A percentile compares a stretch with the other conserved stretches of the same genome.
phyloP scores from a whole-genome alignment of 495 filamentous ascomycete genomes.

The Penicillium bovifimosum region DNA sequence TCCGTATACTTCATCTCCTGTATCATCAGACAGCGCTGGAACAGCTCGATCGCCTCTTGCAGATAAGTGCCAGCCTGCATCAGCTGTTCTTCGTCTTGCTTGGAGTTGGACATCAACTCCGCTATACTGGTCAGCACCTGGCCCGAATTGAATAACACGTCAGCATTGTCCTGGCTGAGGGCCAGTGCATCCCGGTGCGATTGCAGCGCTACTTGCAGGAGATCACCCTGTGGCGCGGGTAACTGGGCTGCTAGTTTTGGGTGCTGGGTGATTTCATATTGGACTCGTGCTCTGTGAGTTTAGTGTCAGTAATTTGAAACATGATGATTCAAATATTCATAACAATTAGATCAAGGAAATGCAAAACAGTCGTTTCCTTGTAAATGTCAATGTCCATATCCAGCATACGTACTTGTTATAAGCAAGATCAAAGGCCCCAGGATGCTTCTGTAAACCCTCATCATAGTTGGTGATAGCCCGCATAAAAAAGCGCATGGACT shows the following conservation, averaged over 20 bases:
- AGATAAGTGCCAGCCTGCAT: constrained; percentile 43
- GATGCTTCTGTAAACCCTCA: constrained; percentile 52
- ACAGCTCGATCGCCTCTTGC: constrained; percentile 58
- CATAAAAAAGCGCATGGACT: constrained; percentile 62
- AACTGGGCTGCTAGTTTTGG: constrained; percentile 51
- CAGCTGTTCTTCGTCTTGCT: constrained; percentile 35
- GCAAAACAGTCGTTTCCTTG: background rate
- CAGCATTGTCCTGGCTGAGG: constrained; percentile 56
- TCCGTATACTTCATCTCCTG: constrained; percentile 55
- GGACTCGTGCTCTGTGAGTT: constrained; percentile 48
- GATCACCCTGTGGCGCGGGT: constrained; percentile 42
- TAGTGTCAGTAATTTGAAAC: constrained; percentile 6
- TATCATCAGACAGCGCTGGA: constrained; percentile 54
- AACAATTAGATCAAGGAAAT: background rate
- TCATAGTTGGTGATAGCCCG: constrained; percentile 61
- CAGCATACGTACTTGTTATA: constrained; percentile 58
- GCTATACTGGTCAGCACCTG: constrained; percentile 62
- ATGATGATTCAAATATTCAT: background rate
- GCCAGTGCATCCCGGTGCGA: constrained; percentile 56
- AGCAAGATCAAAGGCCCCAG: constrained; percentile 59
- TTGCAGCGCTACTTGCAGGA: constrained; percentile 51
- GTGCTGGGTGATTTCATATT: constrained; percentile 61
- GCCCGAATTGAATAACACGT: constrained; percentile 63
- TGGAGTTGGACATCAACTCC: constrained; percentile 50
- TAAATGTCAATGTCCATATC: background rate